Conservation (phyloP, 805 yeast species). For the Saccharomycopsis oosterbeekiorum region DNA sequence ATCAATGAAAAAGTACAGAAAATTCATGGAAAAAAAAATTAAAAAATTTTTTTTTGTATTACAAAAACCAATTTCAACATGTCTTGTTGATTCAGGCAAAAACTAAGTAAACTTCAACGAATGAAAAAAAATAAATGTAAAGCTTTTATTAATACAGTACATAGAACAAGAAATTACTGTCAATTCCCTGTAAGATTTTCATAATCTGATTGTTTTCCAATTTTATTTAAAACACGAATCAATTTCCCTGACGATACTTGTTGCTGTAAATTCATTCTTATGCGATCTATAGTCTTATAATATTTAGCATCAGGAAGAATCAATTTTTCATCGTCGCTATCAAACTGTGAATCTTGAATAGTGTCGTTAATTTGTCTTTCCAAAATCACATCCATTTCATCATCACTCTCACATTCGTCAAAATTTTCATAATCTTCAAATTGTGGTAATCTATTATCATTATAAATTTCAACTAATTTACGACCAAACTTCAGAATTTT, state of each 20-base stretch:
- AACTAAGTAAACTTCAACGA: no score
- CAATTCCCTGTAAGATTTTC: not conserved
- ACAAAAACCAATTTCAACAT: not conserved
- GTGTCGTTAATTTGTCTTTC: not conserved
- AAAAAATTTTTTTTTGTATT: no score
- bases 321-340: not conserved
- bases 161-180: not conserved
- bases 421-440: not conserved
- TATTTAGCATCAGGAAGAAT: conserved; percentile 1
- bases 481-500: not conserved
- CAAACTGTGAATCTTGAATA: not conserved
- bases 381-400: not conserved
- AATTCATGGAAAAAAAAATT: not conserved
- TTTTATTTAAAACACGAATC: not conserved
- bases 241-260: not conserved
- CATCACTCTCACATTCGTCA: not conserved
- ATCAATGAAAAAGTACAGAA: not conserved
- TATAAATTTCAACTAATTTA: not conserved
- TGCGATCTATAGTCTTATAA: not conserved
- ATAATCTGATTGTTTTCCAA: not conserved
- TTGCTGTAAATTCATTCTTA: not conserved
- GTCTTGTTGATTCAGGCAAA: not conserved
- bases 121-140: not conserved
- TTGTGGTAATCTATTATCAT: not conserved
- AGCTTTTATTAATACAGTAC: not conserved